Conservation (phyloP, 2,329 filamentous ascomycete genomes). For the Septoria linicola region DNA sequence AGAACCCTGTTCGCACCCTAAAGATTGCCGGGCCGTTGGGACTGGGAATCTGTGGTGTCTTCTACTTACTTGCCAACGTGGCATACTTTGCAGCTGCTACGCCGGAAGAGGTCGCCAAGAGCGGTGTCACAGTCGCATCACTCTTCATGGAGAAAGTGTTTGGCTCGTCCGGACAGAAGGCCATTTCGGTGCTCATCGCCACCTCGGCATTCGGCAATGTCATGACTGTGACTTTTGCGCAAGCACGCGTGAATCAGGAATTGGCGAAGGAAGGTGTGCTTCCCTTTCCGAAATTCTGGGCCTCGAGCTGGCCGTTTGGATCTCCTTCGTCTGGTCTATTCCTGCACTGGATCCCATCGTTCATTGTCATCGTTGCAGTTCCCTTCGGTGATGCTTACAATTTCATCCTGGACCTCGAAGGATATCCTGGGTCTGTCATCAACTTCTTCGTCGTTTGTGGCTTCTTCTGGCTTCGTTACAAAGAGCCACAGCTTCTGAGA, state of each 20-base stretch:
- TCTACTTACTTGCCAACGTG: slow-evolving; percentile 59
- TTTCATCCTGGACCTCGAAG: slow-evolving; percentile 67
- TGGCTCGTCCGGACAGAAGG: slow-evolving; percentile 51
- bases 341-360: slow-evolving; percentile 55
- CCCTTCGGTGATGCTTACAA: slow-evolving; percentile 65
- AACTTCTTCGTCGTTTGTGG: slow-evolving; percentile 58
- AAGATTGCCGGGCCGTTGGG: slow-evolving; percentile 49
- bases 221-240: slow-evolving; percentile 55
- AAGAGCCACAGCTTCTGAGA: slow-evolving; percentile 58
- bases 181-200: slow-evolving; percentile 57
- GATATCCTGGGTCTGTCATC: slow-evolving; percentile 64
- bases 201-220: slow-evolving; percentile 61
- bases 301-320: slow-evolving; percentile 61
- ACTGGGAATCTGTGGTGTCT: slow-evolving; percentile 46
- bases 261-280: slow-evolving; percentile 62
- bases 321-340: slow-evolving; percentile 60
- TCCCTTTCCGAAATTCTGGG: slow-evolving; percentile 61
- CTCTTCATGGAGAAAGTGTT: slow-evolving; percentile 62
- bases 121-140: slow-evolving; percentile 55
- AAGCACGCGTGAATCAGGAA: slow-evolving; percentile 59
- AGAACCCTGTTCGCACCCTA: slow-evolving; percentile 28
- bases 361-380: slow-evolving; percentile 60
- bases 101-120: slow-evolving; percentile 49
- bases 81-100: slow-evolving; percentile 56
- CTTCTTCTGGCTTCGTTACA: slow-evolving; percentile 60